Evolutionary conservation across 495 filamentous ascomycete species (phyloP).

Genomic region (Penicillium subrubescens): DNA sequence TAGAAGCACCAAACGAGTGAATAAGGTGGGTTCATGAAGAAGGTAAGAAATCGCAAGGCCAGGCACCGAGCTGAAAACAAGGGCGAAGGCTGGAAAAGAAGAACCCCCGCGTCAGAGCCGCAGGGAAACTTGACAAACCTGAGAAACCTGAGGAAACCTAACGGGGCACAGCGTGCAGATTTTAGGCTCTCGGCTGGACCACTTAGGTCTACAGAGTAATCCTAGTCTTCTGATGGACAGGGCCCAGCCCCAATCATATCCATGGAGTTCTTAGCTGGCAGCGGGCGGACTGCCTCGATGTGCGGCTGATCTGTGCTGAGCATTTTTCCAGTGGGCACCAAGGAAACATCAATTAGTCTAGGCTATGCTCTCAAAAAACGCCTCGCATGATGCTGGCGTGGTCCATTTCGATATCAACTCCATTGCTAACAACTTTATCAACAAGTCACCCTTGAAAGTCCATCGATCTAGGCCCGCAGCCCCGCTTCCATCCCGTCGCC

Average conservation of each 20-base stretch:
- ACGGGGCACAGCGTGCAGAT: slow-evolving; percentile 4
- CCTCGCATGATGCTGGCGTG: not conserved
- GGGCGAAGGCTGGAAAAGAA: not conserved
- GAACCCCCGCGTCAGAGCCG: not conserved
- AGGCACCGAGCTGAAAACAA: not conserved
- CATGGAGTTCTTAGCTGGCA: not conserved
- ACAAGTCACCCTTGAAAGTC: not conserved
- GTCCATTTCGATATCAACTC: not conserved
- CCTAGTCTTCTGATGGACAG: not conserved
- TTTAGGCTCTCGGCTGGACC: slow-evolving; percentile 1
- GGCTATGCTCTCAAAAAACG: not conserved
- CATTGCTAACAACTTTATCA: not conserved
- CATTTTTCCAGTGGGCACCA: not conserved
- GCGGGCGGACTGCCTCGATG: not conserved
- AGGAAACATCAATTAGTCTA: not conserved
- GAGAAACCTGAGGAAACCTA: not conserved
- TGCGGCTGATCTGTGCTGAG: slow-evolving; percentile 4
- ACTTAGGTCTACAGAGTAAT: not conserved
- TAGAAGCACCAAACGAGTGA: not conserved
- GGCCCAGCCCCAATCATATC: slow-evolving; percentile 2
- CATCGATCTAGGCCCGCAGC: not conserved
- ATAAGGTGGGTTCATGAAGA: slow-evolving; percentile 3
- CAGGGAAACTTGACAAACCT: not conserved
- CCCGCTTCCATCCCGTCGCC: not conserved
- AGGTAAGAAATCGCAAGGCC: not conserved